Evolutionary conservation across 2,329 filamentous ascomycete genomes (phyloP).

Genomic region (Beauveria brongniartii): DNA sequence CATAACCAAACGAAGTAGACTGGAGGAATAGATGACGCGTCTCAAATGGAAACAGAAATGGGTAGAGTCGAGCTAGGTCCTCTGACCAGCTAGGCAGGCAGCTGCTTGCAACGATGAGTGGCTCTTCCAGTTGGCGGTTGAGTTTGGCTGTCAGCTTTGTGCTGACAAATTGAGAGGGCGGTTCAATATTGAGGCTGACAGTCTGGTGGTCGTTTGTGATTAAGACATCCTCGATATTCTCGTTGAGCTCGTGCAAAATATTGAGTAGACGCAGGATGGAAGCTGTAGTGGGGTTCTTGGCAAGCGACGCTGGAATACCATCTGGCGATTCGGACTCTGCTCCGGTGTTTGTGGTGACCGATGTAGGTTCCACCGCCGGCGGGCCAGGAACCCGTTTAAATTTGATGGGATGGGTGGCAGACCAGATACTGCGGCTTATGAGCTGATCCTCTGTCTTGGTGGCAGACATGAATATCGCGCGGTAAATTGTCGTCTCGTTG

Average conservation of each 20-base stretch:
- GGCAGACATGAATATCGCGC: conserved; percentile 68
- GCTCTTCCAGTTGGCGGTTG: conserved; percentile 93
- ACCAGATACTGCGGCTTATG: conserved; percentile 74
- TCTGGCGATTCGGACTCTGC: conserved; percentile 45
- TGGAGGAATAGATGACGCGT: conserved; percentile 94
- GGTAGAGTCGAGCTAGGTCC: conserved; percentile 85
- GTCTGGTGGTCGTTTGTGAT: conserved; percentile 62
- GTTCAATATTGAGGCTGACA: conserved; percentile 67
- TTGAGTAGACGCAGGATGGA: conserved; percentile 83
- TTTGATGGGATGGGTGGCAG: conserved; percentile 80
- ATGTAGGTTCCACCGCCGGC: conserved; percentile 62
- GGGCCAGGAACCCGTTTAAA: conserved; percentile 82
- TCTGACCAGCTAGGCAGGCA: conserved; percentile 95
- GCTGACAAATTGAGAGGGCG: conserved; percentile 91
- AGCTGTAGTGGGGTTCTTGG: conserved; percentile 74
- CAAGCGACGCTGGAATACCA: conserved; percentile 68
- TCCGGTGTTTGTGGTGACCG: conserved; percentile 44
- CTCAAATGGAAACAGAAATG: conserved; percentile 97
- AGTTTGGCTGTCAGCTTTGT: conserved; percentile 97
- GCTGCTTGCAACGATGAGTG: conserved; percentile 91
- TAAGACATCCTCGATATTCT: conserved; percentile 85
- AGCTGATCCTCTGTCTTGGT: conserved; percentile 49
- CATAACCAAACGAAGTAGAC: conserved; percentile 97
- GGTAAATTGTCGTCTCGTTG: conserved; percentile 92
- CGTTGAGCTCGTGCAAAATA: conserved; percentile 86